These are phyloP conservation scores for Podila epigama DNA, from an alignment of 192 early-diverging fungal species.

Conservation along the genomic window DNA sequence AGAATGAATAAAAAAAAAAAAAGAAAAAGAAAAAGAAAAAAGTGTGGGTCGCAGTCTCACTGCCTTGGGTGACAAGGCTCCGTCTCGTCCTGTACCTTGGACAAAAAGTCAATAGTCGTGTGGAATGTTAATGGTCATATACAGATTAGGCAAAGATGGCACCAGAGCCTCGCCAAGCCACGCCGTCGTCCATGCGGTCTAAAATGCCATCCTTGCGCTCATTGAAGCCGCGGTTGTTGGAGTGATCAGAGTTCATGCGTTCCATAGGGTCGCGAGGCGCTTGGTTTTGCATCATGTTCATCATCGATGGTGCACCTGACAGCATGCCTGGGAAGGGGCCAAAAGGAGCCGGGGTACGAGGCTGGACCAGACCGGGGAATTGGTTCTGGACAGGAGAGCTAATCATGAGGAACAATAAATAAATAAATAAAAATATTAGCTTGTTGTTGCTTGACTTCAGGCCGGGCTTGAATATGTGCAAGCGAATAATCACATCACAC, in stretches of 20 bases:
- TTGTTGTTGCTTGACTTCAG: neutral
- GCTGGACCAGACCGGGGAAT: slow-evolving; percentile 24
- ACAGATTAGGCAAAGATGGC: slow-evolving; percentile 51
- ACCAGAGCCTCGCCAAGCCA: slow-evolving; percentile 52
- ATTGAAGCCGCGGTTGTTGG: slow-evolving; percentile 25
- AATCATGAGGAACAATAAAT: neutral
- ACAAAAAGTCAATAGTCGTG: no score
- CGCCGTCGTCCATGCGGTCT: slow-evolving; percentile 54
- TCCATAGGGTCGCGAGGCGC: slow-evolving; percentile 45
- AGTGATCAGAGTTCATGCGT: slow-evolving; percentile 19
- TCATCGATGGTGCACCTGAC: slow-evolving; percentile 33
- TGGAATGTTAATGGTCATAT: no score
- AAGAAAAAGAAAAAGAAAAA: no score
- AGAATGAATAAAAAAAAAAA: no score
- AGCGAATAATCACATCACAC: neutral
- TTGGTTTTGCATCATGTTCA: slow-evolving; percentile 31
- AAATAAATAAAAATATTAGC: neutral
- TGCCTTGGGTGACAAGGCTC: no score
- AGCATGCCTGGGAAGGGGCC: slow-evolving; percentile 37
- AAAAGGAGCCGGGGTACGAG: slow-evolving; percentile 22
- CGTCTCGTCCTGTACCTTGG: no score
- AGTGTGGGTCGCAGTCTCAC: no score
- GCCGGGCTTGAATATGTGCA: neutral
- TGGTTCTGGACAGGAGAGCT: slow-evolving; percentile 30
- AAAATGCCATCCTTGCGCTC: slow-evolving; percentile 51